phyloP scores from a whole-genome alignment of 768 basidiomycete species.

The Melanogaster broomeanus region DNA sequence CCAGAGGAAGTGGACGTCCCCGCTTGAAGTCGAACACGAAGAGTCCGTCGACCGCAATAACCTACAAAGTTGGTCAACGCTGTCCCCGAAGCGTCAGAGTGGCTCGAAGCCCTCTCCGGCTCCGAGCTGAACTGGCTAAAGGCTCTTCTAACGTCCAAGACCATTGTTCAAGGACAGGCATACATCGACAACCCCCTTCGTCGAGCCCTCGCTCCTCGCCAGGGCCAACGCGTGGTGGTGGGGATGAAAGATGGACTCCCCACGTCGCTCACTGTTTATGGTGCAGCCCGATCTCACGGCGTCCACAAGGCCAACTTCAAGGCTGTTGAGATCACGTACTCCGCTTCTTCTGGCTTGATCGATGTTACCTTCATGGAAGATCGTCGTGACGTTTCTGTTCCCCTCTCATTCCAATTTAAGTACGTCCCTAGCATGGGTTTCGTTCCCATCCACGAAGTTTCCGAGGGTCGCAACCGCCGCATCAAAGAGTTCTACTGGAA shows the following conservation, averaged over 20 bases:
- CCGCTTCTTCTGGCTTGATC: conserved; percentile 55
- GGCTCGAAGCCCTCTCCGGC: conserved; percentile 87
- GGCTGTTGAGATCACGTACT: conserved; percentile 73
- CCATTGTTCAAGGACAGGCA: conserved; percentile 81
- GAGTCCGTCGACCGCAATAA: conserved; percentile 45
- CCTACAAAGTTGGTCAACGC: conserved; percentile 50
- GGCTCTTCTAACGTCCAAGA: conserved; percentile 79
- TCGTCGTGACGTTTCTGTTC: conserved; percentile 71
- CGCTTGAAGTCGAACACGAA: conserved; percentile 44
- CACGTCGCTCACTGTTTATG: conserved; percentile 65
- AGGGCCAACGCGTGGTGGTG: conserved; percentile 76
- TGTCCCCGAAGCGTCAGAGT: conserved; percentile 64
- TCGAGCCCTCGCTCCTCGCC: conserved; percentile 82
- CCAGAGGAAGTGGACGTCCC: conserved; percentile 39
- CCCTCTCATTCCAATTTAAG: conserved; percentile 77
- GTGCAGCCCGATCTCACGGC: conserved; percentile 80
- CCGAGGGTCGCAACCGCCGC: conserved; percentile 77
- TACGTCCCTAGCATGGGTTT: conserved; percentile 89
- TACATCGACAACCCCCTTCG: conserved; percentile 90
- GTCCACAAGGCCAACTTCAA: conserved; percentile 76
- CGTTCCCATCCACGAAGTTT: conserved; percentile 91
- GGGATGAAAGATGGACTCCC: conserved; percentile 46
- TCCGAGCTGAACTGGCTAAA: conserved; percentile 82
- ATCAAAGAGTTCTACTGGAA: conserved; percentile 99
- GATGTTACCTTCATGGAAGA: conserved; percentile 82